Evolutionary conservation across 2,329 filamentous ascomycete genomes (phyloP), one percentile per base, ranked within the genome.

Genomic region (Exophiala alcalophila): DNA sequence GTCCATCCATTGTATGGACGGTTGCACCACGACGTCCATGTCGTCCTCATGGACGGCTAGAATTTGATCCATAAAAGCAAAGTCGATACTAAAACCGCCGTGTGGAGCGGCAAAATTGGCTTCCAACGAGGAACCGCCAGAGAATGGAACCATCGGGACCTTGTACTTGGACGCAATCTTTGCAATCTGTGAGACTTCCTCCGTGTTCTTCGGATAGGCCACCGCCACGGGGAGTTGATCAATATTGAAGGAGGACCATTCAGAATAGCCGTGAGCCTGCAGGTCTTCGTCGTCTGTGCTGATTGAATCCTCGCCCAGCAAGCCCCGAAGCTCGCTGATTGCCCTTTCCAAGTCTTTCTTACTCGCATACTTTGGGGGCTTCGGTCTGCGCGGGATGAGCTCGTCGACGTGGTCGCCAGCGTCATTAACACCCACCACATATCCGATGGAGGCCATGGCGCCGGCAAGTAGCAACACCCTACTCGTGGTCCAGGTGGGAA

Each of bases 11-110:
- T 84, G 83, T 7, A 96, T 83, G 5, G 85, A 86, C 3, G 90
- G 90, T 62, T 96, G 90, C 3, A 96, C 88, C 4, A 94, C 86
- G 35, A 95, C 75, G 57, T 96, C 90, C 85, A 95, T 88, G 61
- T 95, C 90, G 3, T 86, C 83, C 54, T 85, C 82, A 62, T 94
- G 84, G 43, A 95, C 73, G 40, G 81, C 73, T 20, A 96, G 56
- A 18, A 95, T 84, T 57, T 81, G 72, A 61, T 94, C 84, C 90
- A 96, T 96, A 58, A 79, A 80, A 1, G 80, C 78, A 62, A 96
- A 96, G 60, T 96, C 90, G 36, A 96, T 84, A 53, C 86, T 91
- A 59, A 96, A 78, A 9, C 90, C 90, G 9, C 89, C 89, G 59
- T 83, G 84, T 0, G 88, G 87, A 10, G 89, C 86, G 0, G 86